Evolutionary conservation across 2,329 filamentous ascomycete species (phyloP).

Genomic region (Fusarium sp.): DNA sequence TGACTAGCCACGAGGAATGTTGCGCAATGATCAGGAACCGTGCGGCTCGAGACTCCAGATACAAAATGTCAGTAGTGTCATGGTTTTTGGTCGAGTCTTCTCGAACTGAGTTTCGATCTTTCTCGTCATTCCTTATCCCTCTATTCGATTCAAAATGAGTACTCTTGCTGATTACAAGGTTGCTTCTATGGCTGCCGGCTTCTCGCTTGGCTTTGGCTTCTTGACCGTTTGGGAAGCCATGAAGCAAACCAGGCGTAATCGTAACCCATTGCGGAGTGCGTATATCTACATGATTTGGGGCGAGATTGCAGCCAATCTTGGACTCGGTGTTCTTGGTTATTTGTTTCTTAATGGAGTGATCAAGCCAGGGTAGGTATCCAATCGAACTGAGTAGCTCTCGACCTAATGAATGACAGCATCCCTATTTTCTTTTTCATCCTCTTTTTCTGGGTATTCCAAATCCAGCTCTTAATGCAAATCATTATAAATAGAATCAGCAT

Average conservation of each 20-base stretch:
- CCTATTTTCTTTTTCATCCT: conserved; percentile 51
- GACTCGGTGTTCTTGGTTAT: conserved; percentile 53
- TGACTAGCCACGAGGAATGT: too few relatives aligned
- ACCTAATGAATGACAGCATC: conserved; percentile 41
- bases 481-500: conserved; percentile 65
- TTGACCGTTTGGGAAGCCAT: conserved; percentile 54
- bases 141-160: too few relatives aligned
- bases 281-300: conserved; percentile 61
- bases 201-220: conserved; percentile 54
- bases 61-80: too few relatives aligned
- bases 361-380: conserved; percentile 41
- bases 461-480: conserved; percentile 64
- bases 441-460: conserved; percentile 56
- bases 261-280: conserved; percentile 47
- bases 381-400: too few relatives aligned
- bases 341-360: conserved; percentile 52
- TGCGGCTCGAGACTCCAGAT: too few relatives aligned
- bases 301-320: conserved; percentile 53
- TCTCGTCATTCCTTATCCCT: too few relatives aligned
- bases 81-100: too few relatives aligned
- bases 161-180: conserved; percentile 39
- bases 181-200: conserved; percentile 46
- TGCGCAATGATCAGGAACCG: too few relatives aligned
- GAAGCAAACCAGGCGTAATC: conserved; percentile 54
- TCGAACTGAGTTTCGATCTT: too few relatives aligned